Percentiles rank a stretch among this genome's conserved stretches.
These are phyloP conservation scores for Piloderma croceum DNA, from an alignment of 768 basidiomycete species.

Conservation along the genomic window DNA sequence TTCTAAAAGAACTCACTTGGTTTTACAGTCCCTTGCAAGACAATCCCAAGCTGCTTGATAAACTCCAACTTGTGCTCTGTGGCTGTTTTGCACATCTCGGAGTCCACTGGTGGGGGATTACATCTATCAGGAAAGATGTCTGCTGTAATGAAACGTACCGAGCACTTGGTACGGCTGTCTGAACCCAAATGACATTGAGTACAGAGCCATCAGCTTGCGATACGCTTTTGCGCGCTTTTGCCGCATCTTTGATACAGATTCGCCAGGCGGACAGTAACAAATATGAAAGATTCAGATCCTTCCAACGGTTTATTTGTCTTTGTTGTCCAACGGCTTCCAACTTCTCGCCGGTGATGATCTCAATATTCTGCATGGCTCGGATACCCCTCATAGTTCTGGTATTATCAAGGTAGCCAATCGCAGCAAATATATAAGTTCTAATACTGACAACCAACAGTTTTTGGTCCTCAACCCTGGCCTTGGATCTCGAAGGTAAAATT, in stretches of 20 bases:
- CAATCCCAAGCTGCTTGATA: slow-evolving; percentile 62
- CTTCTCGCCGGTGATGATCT: neutral
- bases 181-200: slow-evolving; percentile 83
- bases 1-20: slow-evolving; percentile 61
- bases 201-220: slow-evolving; percentile 89
- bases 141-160: slow-evolving; percentile 36
- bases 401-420: slow-evolving; percentile 3
- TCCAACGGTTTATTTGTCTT: neutral
- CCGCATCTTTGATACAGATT: slow-evolving; percentile 51
- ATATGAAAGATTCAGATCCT: too few relatives aligned
- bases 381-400: neutral
- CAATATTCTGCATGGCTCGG: slow-evolving; percentile 5
- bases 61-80: slow-evolving; percentile 71
- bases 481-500: slow-evolving; percentile 58
- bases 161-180: slow-evolving; percentile 92
- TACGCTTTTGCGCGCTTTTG: slow-evolving; percentile 95
- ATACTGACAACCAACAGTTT: neutral
- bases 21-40: slow-evolving; percentile 85
- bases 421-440: neutral
- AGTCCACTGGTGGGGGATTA: slow-evolving; percentile 56
- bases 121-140: slow-evolving; percentile 6
- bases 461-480: slow-evolving; percentile 20
- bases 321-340: neutral
- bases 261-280: too few relatives aligned
- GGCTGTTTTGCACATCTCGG: slow-evolving; percentile 72